Base-by-base conservation (phyloP, 192 early-diverging fungal species). In the Coemansia sp. region DNA sequence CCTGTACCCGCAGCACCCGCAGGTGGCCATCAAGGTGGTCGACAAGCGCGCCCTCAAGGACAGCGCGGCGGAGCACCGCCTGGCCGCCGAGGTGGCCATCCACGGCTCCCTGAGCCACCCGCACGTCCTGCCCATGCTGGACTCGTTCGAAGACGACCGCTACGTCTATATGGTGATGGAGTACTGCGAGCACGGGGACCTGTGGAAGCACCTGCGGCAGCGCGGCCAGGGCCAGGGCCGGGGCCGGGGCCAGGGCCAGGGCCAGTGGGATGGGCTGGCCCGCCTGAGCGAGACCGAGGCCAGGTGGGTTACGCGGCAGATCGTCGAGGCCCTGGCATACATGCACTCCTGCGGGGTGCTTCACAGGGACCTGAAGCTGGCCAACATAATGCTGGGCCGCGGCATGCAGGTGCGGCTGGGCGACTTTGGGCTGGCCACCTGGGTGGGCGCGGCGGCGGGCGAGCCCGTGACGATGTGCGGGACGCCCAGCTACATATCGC, bases 401-500 rank as follows among this genome's bases (percentile, higher is more conserved):
- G 53, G 57, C 14, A 72, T 71, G 59, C 63, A 82, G 12, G 70
- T 87, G 33, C 85, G 86, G 69, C 79, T 91, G 31, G 85, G 80
- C n/a, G 89, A 91, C 63, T 91, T 91, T 69, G 89, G 89, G 5
- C 61, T 90, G 38, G 89, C 89, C 39, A 79, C 71, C 0, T 51
- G 61, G 1, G 50, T 37, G 37, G 82, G 83, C 43, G 53, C 63
- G 12, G 33, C 54, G 1, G 63, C 79, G 28, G 70, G 55, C 1
- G 89, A 91, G 63, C 86, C 88, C 38, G 80, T 83, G 49, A 89
- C 87, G 0, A 74, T 89, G 80, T 91, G 89, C 54, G 89, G 89
- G 18, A 91, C 89, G 3, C 87, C 87, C 13, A 89, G 86, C 54
- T 91, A 91, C 63, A 89, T 91, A 10, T 83, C 86, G 21, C 88